Evolutionary conservation across 345 rosid species (phyloP).

Genomic region (Corchorus olitorius): DNA sequence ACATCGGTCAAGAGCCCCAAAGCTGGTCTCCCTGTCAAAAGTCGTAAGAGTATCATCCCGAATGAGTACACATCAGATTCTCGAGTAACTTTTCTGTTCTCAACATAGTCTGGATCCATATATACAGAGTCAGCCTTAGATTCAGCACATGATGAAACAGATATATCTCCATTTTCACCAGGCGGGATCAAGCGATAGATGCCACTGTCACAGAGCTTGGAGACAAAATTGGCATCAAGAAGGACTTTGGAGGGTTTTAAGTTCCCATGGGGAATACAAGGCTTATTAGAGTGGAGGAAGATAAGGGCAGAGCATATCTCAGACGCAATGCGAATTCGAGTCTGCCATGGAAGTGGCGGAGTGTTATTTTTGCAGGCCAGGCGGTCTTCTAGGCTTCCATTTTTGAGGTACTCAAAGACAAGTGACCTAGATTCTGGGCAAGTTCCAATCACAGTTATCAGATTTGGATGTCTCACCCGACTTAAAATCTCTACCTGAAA

Average conservation of each 20-base stretch:
- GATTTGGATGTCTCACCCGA: conserved; percentile 87
- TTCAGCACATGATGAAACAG: neutral
- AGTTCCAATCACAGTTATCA: conserved; percentile 71
- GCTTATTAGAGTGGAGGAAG: conserved; percentile 83
- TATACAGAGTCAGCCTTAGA: conserved; percentile 31
- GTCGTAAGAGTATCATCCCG: conserved; percentile 76
- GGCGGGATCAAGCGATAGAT: conserved; percentile 49
- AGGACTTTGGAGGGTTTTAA: conserved; percentile 83
- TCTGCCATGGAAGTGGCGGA: conserved; percentile 67
- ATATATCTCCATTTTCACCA: conserved; percentile 21
- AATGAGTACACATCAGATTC: conserved; percentile 77
- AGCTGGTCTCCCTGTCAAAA: conserved; percentile 68
- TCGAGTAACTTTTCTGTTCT: conserved; percentile 46
- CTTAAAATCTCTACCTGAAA: conserved; percentile 73
- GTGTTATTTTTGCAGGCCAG: conserved; percentile 52
- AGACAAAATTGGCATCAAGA: conserved; percentile 63
- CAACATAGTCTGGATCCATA: conserved; percentile 58
- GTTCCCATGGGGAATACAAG: conserved; percentile 79
- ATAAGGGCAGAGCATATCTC: conserved; percentile 82
- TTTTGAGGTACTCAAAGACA: conserved; percentile 70
- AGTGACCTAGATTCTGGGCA: conserved; percentile 83
- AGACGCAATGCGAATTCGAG: conserved; percentile 60
- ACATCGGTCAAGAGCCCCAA: conserved; percentile 54
- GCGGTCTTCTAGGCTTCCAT: conserved; percentile 74
- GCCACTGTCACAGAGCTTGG: conserved; percentile 76